A percentile compares a stretch with the other conserved stretches of the same genome.
These are phyloP conservation scores for Tinospora cordifolia DNA, from an alignment of 164 flowering plant species.

Conservation along the genomic window DNA sequence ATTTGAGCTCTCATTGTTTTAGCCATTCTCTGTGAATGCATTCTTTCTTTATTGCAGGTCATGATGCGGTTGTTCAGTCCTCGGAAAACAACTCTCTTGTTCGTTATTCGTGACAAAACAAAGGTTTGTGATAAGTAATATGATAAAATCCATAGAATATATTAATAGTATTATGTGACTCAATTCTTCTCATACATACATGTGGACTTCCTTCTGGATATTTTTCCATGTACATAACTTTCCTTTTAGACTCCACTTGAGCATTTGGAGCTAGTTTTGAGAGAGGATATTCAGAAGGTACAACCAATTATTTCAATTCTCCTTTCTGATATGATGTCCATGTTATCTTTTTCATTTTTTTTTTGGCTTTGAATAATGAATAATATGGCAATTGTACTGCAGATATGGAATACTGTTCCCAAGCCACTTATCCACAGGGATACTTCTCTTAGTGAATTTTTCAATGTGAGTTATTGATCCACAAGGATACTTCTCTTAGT, in stretches of 20 bases:
- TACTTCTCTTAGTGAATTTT: conserved; percentile 55
- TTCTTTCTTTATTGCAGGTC: conserved; percentile 26
- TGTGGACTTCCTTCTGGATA: not conserved
- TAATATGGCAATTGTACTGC: conserved; percentile 7
- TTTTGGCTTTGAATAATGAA: not conserved
- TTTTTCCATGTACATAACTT: conserved; percentile 9
- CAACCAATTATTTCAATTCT: too few relatives aligned
- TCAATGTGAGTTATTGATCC: conserved; percentile 45
- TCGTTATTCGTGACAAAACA: conserved; percentile 63
- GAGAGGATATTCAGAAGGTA: conserved; percentile 68
- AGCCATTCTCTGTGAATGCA: not conserved
- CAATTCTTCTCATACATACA: too few relatives aligned
- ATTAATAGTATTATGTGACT: too few relatives aligned
- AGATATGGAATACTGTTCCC: conserved; percentile 60
- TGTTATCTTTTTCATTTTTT: not conserved
- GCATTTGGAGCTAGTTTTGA: conserved; percentile 42
- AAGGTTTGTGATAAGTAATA: conserved; percentile 28
- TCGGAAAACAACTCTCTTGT: conserved; percentile 52
- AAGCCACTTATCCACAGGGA: conserved; percentile 48
- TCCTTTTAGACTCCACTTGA: conserved; percentile 46
- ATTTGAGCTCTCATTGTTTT: not conserved
- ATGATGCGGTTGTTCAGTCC: conserved; percentile 65
- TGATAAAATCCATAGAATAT: too few relatives aligned
- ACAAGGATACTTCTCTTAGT: too few relatives aligned
- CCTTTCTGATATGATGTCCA: not conserved